Evolutionary conservation across 768 basidiomycete genomes (phyloP), one percentile per base, ranked within the genome.

Genomic region (Mrakia frigida): DNA sequence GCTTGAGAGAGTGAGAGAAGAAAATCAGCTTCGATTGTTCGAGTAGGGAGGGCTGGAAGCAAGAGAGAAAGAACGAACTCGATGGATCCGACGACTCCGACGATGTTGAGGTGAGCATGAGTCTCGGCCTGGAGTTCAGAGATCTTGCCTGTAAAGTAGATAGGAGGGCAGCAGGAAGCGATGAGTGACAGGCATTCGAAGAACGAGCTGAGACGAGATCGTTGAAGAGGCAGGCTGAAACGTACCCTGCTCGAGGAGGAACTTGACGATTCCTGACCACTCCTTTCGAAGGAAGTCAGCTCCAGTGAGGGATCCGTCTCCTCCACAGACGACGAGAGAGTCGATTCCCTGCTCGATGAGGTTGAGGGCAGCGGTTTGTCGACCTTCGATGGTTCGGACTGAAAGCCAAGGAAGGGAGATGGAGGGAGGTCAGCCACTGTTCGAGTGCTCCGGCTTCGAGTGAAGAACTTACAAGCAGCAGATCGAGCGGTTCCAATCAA

Each of bases 31-130:
- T 14, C 0, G 33, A 33, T n/a, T 4, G 23, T 11, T 61, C 31
- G 65, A 25, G 3, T 56, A 28, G 37, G 28, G 35, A 41, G 23
- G 43, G 21, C 18, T 6, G 39, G n/a, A 68, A n/a, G 39, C 2
- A 43, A 65, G 9, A 37, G 7, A 37, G 43, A 16, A 16, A 6
- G 39, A 5, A 80, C 83, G 79, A 67, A 84, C 83, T 99, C 97
- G 82, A 99, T 98, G 6, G 94, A 96, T 50, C 97, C 97, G 77
- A 98, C 97, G 59, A 99, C 89, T n/a, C 97, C 97, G 78, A 96
- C 96, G 80, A 99, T 97, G 83, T 89, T 92, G 79, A 99, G 90
- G 81, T 98, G 92, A 33, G 89, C 86, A 80, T 94, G 90, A 21
- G 85, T 85, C n/a, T 86, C 82, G 46, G 87, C 86, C 81, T 97